Evolutionary conservation across 805 yeast genomes (phyloP), one percentile per base, ranked within the genome.

Genomic region (Kuraishia ogatae): DNA sequence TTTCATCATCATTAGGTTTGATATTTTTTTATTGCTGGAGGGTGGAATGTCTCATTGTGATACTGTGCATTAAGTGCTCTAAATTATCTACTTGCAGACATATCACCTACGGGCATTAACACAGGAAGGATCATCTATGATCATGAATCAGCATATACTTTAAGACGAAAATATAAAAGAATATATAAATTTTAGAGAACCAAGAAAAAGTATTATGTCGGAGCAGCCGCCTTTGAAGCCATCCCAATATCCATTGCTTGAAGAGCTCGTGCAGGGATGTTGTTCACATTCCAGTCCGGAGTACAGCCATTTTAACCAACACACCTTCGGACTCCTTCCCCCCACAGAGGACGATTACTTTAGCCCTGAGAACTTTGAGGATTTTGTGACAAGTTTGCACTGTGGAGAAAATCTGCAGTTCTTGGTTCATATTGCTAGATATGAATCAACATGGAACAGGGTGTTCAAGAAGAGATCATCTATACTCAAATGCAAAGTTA

Each of bases 321-420:
- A 11, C 24, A 13, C 24, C 49, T 47, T 22, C 49, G 49, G 24
- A 47, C 24, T 21, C 19, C 49, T 22, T 20, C 15, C 22, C 22
- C 20, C 35, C 51, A 24, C 5, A 8, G 20, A 49, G 28, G 28
- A 20, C 4, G 35, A 20, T 24, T 49, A 23, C 17, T 51, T 21
- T 47, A 29, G 47, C 19, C 48, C 53, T 35, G 57, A 59, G 11
- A 56, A 62, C 39, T 78, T 78, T 60, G 63, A 65, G 53, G 60
- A 65, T 17, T 73, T 66, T 57, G 65, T 75, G n/a, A 55, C 50
- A 17, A 62, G 66, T n/a, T 64, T 71, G 39, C 81, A 78, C 58
- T 73, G 79, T 60, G 69, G 67, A 53, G 82, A 78, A 61, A 77
- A 75, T 62, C 66, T 78, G 48, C 62, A 68, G 50, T 78, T 78